Evolutionary conservation across 2,329 filamentous ascomycete genomes (phyloP).

Genomic region (Neonectria coccinea): DNA sequence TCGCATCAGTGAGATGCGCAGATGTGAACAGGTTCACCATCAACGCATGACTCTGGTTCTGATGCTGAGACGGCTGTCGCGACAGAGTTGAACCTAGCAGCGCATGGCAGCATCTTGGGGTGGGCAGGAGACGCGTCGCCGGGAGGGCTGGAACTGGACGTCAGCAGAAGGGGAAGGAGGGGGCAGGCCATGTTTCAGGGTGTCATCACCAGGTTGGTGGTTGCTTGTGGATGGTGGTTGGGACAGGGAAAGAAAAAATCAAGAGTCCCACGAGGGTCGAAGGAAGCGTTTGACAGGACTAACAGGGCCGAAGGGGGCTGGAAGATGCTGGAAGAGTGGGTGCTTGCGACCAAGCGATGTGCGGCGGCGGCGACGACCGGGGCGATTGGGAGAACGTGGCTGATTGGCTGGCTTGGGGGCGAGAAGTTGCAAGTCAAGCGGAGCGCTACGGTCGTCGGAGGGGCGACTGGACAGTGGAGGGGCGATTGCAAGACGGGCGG

Average conservation of each 20-base stretch:
- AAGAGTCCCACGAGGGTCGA: conserved; percentile 41
- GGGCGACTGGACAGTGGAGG: background rate
- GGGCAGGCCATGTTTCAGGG: conserved; percentile 46
- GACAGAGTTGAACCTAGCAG: conserved; percentile 28
- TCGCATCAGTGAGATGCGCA: conserved; percentile 15
- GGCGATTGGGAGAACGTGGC: conserved; percentile 38
- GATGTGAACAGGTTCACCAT: conserved; percentile 17
- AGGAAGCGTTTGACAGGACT: conserved; percentile 45
- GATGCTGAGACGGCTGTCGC: conserved; percentile 40
- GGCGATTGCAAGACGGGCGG: conserved; percentile 27
- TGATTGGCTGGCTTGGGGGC: conserved; percentile 31
- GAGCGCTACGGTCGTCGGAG: conserved; percentile 6
- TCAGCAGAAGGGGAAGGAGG: conserved; percentile 42
- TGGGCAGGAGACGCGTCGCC: conserved; percentile 35
- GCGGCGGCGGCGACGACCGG: conserved; percentile 28
- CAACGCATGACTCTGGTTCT: conserved; percentile 30
- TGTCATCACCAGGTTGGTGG: conserved; percentile 38
- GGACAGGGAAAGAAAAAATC: conserved; percentile 25
- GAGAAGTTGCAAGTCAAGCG: conserved; percentile 24
- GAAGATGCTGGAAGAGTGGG: conserved; percentile 39
- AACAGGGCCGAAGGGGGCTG: conserved; percentile 41
- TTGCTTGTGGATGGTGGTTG: conserved; percentile 39
- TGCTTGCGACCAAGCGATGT: conserved; percentile 29
- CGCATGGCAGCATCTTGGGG: conserved; percentile 14
- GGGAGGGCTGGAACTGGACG: conserved; percentile 31